Conservation (phyloP, 2,329 filamentous ascomycete genomes). For the Penicillium sp. region DNA sequence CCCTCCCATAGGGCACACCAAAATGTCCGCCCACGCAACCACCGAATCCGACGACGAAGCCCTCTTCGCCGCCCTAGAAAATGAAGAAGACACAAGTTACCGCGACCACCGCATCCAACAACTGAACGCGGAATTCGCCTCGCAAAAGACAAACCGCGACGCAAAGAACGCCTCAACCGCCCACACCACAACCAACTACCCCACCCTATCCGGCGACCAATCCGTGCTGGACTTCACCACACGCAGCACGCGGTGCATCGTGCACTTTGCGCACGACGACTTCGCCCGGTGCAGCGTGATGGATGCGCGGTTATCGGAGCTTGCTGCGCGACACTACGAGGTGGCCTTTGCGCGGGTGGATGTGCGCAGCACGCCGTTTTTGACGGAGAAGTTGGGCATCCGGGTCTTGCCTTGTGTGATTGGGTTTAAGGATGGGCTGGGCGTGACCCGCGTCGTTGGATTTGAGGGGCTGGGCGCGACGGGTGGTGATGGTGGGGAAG, state of each 20-base stretch:
- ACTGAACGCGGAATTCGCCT: conserved; percentile 60
- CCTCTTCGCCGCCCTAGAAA: conserved; percentile 61
- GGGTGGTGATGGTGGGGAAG: conserved; percentile 42
- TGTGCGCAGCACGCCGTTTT: conserved; percentile 51
- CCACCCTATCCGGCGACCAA: conserved; percentile 56
- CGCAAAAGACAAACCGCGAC: conserved; percentile 49
- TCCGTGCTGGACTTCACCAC: conserved; percentile 64
- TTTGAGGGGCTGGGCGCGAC: conserved; percentile 51
- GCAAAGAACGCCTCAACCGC: conserved; percentile 17
- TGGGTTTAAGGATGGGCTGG: conserved; percentile 52
- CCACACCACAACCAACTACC: conserved; percentile 37
- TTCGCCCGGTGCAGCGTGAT: conserved; percentile 66
- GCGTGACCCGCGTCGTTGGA: conserved; percentile 50
- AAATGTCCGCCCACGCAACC: conserved; percentile 26
- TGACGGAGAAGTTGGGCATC: conserved; percentile 53
- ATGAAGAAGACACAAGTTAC: conserved; percentile 58
- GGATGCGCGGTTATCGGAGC: conserved; percentile 60
- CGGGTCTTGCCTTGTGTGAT: conserved; percentile 54
- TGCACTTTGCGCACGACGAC: conserved; percentile 68
- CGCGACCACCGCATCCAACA: conserved; percentile 63
- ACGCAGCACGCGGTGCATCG: conserved; percentile 59
- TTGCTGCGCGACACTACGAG: conserved; percentile 46
- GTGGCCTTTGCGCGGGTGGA: conserved; percentile 51
- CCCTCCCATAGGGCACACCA: conserved; percentile 7
- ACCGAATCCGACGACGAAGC: conserved; percentile 60